A percentile compares a stretch with the other conserved stretches of the same genome.
Conservation (phyloP, 1,139 yeast species). For the Scheffersomyces parashehatae region DNA sequence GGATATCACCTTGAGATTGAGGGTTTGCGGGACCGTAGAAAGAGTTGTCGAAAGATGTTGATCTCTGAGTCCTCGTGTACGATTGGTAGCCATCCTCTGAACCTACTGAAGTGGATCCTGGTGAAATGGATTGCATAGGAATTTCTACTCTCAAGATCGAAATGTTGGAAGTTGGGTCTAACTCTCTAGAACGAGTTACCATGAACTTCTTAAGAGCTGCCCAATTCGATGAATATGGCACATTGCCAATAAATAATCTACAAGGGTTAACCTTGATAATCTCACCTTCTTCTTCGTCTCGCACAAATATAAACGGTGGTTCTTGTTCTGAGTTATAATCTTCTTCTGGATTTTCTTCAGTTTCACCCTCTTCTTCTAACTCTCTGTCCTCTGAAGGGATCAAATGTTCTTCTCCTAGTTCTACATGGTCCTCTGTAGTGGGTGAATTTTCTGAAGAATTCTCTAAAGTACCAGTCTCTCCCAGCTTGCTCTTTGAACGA, state of each 20-base stretch:
- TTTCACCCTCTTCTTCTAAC: background rate
- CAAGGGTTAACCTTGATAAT: constrained; percentile 37
- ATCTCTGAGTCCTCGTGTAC: background rate
- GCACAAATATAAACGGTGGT: constrained; percentile 19
- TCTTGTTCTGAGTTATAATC: constrained; percentile 5
- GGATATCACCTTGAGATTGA: background rate
- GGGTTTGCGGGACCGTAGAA: background rate
- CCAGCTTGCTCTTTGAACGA: background rate
- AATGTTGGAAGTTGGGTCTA: constrained; percentile 30
- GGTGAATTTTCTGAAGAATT: background rate
- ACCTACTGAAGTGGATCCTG: background rate
- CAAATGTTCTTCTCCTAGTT: too few relatives aligned
- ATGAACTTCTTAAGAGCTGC: constrained; percentile 51
- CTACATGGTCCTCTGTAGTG: background rate
- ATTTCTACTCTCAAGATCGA: constrained; percentile 54
- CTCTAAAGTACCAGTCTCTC: background rate
- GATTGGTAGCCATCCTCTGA: background rate
- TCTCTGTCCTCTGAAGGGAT: background rate
- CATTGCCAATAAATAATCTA: constrained; percentile 53
- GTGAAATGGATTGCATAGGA: constrained; percentile 39
- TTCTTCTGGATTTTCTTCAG: background rate
- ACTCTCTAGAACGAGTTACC: constrained; percentile 24
- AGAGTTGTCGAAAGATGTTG: background rate
- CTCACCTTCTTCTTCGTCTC: constrained; percentile 30
- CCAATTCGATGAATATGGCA: constrained; percentile 62